Evolutionary conservation across 345 rosid species (phyloP).

Genomic region (Populus alba): DNA sequence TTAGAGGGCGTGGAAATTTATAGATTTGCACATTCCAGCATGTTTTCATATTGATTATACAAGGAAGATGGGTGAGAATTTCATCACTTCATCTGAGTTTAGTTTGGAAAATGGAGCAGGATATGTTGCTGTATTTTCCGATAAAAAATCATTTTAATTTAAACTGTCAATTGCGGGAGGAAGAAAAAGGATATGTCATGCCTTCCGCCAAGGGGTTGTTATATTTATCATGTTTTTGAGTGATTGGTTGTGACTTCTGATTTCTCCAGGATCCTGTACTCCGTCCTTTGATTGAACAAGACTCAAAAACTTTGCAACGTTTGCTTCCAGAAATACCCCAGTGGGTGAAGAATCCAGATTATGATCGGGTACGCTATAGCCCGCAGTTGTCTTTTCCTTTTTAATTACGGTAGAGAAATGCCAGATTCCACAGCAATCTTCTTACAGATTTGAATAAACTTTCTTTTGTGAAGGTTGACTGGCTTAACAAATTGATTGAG

Average conservation of each 20-base stretch:
- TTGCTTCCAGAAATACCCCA: constrained; percentile 31
- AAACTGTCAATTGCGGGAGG: too few relatives aligned
- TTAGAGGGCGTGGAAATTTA: not conserved
- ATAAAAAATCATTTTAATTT: too few relatives aligned
- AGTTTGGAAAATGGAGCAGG: not conserved
- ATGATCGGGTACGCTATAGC: constrained; percentile 35
- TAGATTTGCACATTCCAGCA: not conserved
- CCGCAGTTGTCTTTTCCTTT: not conserved
- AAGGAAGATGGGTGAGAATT: not conserved
- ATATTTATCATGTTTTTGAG: not conserved
- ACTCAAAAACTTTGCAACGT: constrained; percentile 22
- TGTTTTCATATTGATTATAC: not conserved
- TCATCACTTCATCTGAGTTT: not conserved
- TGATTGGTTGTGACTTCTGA: not conserved
- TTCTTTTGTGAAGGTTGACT: constrained; percentile 24
- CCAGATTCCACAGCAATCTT: constrained; percentile 7
- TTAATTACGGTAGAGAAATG: not conserved
- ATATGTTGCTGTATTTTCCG: not conserved
- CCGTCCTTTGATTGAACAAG: constrained; percentile 35
- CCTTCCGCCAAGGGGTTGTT: not conserved
- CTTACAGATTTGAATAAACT: constrained; percentile 1
- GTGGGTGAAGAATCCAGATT: constrained; percentile 39
- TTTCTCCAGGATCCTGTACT: constrained; percentile 27
- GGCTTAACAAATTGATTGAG: constrained; percentile 28
- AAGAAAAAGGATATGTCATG: too few relatives aligned